Percentiles rank a stretch among this genome's conserved stretches.
Conservation (phyloP, 2,329 filamentous ascomycete species). For the Endoconidiophora polonica region DNA sequence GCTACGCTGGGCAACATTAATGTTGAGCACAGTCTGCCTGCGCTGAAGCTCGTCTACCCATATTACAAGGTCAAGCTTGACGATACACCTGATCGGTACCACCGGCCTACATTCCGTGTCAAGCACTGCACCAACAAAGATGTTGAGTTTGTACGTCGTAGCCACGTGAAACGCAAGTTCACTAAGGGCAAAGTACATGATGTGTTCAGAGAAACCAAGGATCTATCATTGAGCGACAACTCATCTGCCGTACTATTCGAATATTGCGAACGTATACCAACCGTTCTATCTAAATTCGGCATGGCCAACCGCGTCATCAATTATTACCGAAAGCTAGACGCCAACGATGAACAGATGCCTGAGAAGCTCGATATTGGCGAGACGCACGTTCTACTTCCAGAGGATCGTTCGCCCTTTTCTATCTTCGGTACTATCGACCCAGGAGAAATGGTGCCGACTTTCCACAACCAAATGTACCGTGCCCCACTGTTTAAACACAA, state of each 20-base stretch:
- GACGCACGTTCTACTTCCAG: slow-evolving; percentile 69
- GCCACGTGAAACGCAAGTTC: slow-evolving; percentile 61
- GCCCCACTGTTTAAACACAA: slow-evolving; percentile 85
- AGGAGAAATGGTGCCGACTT: slow-evolving; percentile 74
- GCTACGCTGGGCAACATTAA: slow-evolving; percentile 79
- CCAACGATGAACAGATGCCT: slow-evolving; percentile 54
- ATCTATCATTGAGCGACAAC: slow-evolving; percentile 77
- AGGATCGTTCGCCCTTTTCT: slow-evolving; percentile 91
- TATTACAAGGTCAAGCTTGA: slow-evolving; percentile 83
- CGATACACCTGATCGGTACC: slow-evolving; percentile 62
- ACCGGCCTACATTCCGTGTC: slow-evolving; percentile 64
- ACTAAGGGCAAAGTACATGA: slow-evolving; percentile 66
- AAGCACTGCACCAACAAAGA: slow-evolving; percentile 48
- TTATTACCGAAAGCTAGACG: slow-evolving; percentile 74
- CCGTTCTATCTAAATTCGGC: slow-evolving; percentile 85
- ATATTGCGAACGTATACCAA: slow-evolving; percentile 87
- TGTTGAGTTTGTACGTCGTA: slow-evolving; percentile 57
- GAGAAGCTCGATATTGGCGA: slow-evolving; percentile 79
- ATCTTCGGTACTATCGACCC: slow-evolving; percentile 87
- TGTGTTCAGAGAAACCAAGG: slow-evolving; percentile 63
- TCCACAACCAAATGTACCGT: slow-evolving; percentile 91
- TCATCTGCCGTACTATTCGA: slow-evolving; percentile 77
- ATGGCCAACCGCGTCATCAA: slow-evolving; percentile 96
- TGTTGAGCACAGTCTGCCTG: slow-evolving; percentile 90
- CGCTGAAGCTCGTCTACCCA: slow-evolving; percentile 79